Conservation (phyloP, 2,329 filamentous ascomycete genomes). For the Neofusicoccum kwambonambiense region DNA sequence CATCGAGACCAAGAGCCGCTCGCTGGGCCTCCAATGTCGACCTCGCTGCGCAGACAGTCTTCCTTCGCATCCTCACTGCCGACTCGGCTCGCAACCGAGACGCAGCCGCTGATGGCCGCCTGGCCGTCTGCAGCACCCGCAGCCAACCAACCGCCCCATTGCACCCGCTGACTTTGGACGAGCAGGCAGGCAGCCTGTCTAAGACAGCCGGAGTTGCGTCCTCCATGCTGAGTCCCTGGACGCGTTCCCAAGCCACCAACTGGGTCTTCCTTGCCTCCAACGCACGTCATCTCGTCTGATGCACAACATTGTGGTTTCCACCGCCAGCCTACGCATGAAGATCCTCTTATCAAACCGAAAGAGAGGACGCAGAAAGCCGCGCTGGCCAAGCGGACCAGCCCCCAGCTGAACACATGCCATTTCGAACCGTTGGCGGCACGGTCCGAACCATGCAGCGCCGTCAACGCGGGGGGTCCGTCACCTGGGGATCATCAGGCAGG, state of each 20-base stretch:
- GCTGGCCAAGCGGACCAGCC: background rate
- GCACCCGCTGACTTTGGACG: background rate
- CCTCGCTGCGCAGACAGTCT: background rate
- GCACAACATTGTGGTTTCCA: constrained; percentile 6
- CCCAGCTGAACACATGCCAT: background rate
- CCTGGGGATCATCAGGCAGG: background rate
- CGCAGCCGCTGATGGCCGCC: background rate
- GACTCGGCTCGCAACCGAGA: background rate
- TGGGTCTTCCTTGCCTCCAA: constrained; percentile 1
- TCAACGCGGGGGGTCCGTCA: background rate
- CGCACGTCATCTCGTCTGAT: constrained; percentile 4
- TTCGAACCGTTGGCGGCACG: background rate
- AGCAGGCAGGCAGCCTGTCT: background rate
- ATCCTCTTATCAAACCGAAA: background rate
- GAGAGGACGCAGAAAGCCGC: background rate
- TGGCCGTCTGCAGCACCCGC: background rate
- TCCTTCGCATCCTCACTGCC: background rate
- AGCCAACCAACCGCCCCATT: background rate
- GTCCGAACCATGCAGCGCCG: constrained; percentile 1
- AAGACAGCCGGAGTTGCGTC: background rate
- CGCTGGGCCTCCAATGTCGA: background rate
- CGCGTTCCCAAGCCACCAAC: constrained; percentile 3
- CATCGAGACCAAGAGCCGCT: background rate
- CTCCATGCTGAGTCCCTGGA: background rate
- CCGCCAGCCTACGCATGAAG: constrained; percentile 2